Percentiles rank a stretch among this genome's conserved stretches.
Conservation (phyloP, 192 early-diverging fungal species). For the Mortierella claussenii region DNA sequence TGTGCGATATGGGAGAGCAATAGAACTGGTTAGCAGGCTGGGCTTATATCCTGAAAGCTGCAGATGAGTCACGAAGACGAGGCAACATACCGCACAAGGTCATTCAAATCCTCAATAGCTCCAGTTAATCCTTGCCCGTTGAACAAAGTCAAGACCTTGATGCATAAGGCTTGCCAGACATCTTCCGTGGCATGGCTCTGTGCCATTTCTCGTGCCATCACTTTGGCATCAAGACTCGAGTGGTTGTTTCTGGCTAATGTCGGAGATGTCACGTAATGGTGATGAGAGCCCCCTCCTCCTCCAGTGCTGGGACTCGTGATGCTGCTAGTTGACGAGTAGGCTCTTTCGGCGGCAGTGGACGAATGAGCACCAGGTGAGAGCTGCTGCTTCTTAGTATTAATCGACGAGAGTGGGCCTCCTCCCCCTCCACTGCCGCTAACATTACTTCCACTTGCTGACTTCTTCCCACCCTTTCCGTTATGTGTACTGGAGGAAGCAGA, state of each 20-base stretch:
- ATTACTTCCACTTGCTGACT: constrained; percentile 21
- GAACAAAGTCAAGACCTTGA: constrained; percentile 85
- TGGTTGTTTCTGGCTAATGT: constrained; percentile 36
- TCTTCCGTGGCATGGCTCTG: constrained; percentile 58
- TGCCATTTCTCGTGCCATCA: constrained; percentile 47
- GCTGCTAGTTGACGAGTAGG: constrained; percentile 31
- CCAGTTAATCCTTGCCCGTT: constrained; percentile 86
- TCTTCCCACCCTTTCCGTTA: constrained; percentile 16
- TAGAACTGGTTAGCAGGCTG: too few relatives aligned
- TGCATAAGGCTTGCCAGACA: constrained; percentile 78
- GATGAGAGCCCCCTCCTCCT: constrained; percentile 2
- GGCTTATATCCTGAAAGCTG: too few relatives aligned
- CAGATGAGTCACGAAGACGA: too few relatives aligned
- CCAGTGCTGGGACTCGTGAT: constrained; percentile 40
- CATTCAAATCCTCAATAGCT: constrained; percentile 86
- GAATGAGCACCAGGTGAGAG: constrained; percentile 24
- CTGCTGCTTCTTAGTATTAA: constrained; percentile 40
- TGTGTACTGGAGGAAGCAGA: constrained; percentile 1
- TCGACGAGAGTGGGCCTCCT: constrained; percentile 29
- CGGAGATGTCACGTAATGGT: constrained; percentile 38
- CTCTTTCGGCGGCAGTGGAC: constrained; percentile 4
- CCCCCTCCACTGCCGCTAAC: too few relatives aligned
- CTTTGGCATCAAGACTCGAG: constrained; percentile 47
- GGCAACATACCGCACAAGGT: constrained; percentile 77
- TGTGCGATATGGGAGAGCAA: constrained; percentile 12